Evolutionary conservation across 495 filamentous ascomycete genomes (phyloP), one percentile per base, ranked within the genome.

Genomic region (Neurospora discreta): DNA sequence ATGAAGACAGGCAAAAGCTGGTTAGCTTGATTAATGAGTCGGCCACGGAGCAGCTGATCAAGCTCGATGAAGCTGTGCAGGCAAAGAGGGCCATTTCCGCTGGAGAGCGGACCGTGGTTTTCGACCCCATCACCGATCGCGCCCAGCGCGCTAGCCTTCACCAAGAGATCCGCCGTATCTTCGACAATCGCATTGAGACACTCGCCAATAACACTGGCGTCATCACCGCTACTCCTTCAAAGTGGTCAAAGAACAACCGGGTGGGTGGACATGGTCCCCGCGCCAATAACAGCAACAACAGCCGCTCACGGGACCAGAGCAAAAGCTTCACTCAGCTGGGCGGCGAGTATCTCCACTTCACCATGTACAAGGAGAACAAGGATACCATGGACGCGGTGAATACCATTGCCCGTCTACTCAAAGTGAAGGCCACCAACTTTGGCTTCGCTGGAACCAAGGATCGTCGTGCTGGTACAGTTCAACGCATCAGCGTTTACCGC

Each of bases 351-450:
- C 85, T 98, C 9, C 95, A 99, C 79, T 96, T 98, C 77, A 92
- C 93, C 0, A 87, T 99, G 44, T 95, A 94, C 85, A 99, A 99
- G 82, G 95, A 98, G 81, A 99, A 99, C 80, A 93, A 93, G 75
- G 96, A 99, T 76, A 99, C 96, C 2, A 97, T 98, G 93, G 95
- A 99, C 73, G 90, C 92, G 0, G 84, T 96, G 38, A 88, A 86
- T 9, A 90, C 89, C 71, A 82, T 98, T 9, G 88, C 89, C 0
- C 88, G 89, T 65, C 84, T 88, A 20, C 76, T 97, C 40, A 89
- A 90, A 74, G 84, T 91, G 75, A 89, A 89, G 68, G 81, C 89
- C 3, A 89, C 89, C 73, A 82, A 82, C 70, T 94, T 98, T 76
- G 86, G 91, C 43, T 95, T 95, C 77, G 94, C 95, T 8, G 95